Evolutionary conservation across 2,329 filamentous ascomycete genomes (phyloP).

Genomic region (Trichoderma gracile): DNA sequence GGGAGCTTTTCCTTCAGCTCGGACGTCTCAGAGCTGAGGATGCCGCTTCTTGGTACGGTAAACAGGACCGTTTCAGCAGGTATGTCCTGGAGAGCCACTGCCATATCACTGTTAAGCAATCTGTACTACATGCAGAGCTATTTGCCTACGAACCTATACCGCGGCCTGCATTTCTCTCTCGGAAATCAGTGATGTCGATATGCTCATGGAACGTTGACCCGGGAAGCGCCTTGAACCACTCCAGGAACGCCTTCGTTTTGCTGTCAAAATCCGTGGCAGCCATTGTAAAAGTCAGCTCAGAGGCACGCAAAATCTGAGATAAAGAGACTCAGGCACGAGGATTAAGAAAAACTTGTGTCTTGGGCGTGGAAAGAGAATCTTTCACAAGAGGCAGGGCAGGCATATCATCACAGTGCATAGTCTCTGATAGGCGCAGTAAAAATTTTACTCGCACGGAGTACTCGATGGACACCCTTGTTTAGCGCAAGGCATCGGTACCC

Average conservation of each 20-base stretch:
- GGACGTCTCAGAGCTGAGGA: slow-evolving; percentile 75
- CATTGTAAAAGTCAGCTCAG: slow-evolving; percentile 12
- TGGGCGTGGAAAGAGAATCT: not conserved
- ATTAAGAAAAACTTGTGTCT: not conserved
- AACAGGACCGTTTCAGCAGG: slow-evolving; percentile 75
- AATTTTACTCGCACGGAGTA: not conserved
- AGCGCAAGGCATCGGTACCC: too few relatives aligned
- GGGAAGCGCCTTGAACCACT: slow-evolving; percentile 55
- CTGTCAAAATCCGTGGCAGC: slow-evolving; percentile 42
- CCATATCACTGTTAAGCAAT: slow-evolving; percentile 24
- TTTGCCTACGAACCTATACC: slow-evolving; percentile 51
- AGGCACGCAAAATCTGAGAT: not conserved
- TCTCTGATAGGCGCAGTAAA: not conserved
- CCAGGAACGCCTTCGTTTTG: slow-evolving; percentile 49
- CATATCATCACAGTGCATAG: not conserved
- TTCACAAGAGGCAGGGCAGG: not conserved
- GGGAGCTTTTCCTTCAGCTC: slow-evolving; percentile 60
- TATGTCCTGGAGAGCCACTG: slow-evolving; percentile 72
- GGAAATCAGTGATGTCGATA: slow-evolving; percentile 55
- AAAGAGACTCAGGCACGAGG: not conserved
- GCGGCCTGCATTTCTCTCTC: slow-evolving; percentile 52
- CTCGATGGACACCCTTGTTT: not conserved
- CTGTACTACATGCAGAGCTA: not conserved
- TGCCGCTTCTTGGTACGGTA: slow-evolving; percentile 69
- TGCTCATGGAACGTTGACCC: slow-evolving; percentile 56